Evolutionary conservation across 768 basidiomycete genomes (phyloP).

Genomic region (Mycena venus): DNA sequence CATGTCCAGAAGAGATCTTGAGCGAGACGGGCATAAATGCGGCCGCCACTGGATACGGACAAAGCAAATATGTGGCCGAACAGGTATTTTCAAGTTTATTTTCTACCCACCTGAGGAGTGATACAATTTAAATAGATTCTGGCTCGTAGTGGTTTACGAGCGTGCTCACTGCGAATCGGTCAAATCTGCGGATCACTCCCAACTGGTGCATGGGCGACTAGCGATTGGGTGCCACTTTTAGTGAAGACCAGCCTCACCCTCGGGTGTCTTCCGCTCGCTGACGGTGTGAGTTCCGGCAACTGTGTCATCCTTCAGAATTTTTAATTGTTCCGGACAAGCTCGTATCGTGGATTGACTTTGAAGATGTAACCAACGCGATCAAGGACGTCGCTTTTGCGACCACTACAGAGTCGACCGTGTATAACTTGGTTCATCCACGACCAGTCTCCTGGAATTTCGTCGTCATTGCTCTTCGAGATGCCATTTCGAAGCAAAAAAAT

Average conservation of each 20-base stretch:
- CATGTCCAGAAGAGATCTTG: conserved; percentile 31
- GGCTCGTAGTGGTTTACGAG: no score
- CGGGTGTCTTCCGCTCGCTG: conserved; percentile 41
- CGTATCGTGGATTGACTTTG: conserved; percentile 52
- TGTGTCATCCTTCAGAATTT: no score
- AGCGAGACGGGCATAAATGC: no score
- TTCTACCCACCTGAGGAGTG: no score
- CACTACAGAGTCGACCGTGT: no score
- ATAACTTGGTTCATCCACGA: conserved; percentile 52
- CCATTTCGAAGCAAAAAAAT: conserved; percentile 7
- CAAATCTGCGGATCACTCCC: conserved; percentile 50
- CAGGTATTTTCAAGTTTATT: conserved; percentile 30
- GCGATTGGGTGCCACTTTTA: conserved; percentile 53
- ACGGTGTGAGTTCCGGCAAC: conserved; percentile 40
- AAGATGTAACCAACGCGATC: conserved; percentile 43
- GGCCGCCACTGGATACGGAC: no score
- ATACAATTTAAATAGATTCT: no score
- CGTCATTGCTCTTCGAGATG: conserved; percentile 32
- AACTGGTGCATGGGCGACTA: conserved; percentile 52
- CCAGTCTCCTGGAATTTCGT: conserved; percentile 47
- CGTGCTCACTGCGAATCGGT: conserved; percentile 47
- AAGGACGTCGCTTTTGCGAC: conserved; percentile 45
- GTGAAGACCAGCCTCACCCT: conserved; percentile 48
- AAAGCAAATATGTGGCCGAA: conserved; percentile 35
- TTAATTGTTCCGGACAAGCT: conserved; percentile 42